Percentiles rank a stretch among this genome's conserved stretches.
phyloP scores from a whole-genome alignment of 371 early-diverging fungal species.

The Rhizomucor pusillus region DNA sequence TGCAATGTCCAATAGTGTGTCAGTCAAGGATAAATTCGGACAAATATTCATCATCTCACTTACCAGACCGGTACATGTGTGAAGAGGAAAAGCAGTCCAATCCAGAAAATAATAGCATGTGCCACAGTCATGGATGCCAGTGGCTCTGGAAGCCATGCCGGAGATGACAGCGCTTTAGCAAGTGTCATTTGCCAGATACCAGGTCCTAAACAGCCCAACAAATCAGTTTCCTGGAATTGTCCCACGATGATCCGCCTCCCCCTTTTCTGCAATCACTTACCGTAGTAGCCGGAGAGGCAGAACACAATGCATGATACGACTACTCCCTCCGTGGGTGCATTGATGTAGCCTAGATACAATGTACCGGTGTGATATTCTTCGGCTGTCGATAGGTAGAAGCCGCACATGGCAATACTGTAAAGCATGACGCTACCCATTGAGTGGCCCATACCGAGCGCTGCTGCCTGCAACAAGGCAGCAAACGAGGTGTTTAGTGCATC shows the following conservation, averaged over 20 bases:
- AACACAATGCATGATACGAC: slow-evolving; percentile 71
- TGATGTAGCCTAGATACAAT: slow-evolving; percentile 90
- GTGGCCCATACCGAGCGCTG: slow-evolving; percentile 82
- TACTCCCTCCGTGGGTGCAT: slow-evolving; percentile 96
- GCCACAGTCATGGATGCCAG: slow-evolving; percentile 42
- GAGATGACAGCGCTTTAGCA: slow-evolving; percentile 19
- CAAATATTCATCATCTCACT: slow-evolving; percentile 5
- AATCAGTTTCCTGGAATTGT: neutral
- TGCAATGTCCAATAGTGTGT: neutral
- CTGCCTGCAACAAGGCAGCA: slow-evolving; percentile 82
- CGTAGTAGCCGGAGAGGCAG: slow-evolving; percentile 66
- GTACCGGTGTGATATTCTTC: slow-evolving; percentile 96
- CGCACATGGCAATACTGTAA: slow-evolving; percentile 66
- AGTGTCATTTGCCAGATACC: slow-evolving; percentile 28
- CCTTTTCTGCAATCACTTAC: slow-evolving; percentile 15
- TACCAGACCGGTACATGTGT: slow-evolving; percentile 72
- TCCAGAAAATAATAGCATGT: slow-evolving; percentile 52
- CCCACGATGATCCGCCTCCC: neutral
- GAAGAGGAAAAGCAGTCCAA: slow-evolving; percentile 59
- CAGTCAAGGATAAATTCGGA: too few relatives aligned
- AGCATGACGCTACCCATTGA: slow-evolving; percentile 65
- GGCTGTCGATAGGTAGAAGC: slow-evolving; percentile 93
- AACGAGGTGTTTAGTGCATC: slow-evolving; percentile 92
- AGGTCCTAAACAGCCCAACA: slow-evolving; percentile 19
- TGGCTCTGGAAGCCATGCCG: slow-evolving; percentile 20